These are phyloP conservation scores for Platanthera guangdongensis DNA, from an alignment of 106 monocot species.

Conservation along the genomic window DNA sequence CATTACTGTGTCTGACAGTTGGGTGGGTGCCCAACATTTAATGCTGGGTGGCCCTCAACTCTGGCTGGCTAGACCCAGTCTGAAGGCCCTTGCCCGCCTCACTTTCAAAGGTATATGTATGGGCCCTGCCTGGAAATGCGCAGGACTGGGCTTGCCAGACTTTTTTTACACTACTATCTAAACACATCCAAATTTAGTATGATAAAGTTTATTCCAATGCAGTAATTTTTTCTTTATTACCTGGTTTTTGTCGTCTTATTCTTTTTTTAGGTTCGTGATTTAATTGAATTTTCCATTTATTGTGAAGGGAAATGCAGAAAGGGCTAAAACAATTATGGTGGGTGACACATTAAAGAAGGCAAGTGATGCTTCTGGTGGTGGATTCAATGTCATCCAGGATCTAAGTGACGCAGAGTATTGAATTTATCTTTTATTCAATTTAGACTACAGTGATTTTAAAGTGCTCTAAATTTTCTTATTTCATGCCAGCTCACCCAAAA, in stretches of 20 bases:
- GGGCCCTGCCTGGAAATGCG: no score
- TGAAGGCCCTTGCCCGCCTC: no score
- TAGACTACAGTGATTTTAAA: neutral
- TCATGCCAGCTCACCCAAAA: neutral
- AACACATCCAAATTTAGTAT: neutral
- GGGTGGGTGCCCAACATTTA: no score
- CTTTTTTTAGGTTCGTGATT: neutral
- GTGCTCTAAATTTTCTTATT: conserved; percentile 3
- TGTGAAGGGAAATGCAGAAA: conserved; percentile 87
- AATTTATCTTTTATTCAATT: neutral
- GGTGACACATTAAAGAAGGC: conserved; percentile 80
- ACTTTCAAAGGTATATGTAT: no score
- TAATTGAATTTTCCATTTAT: neutral
- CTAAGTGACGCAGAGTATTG: conserved; percentile 57
- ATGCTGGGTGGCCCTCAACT: no score
- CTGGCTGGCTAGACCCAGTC: no score
- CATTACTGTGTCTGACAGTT: no score
- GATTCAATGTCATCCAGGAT: conserved; percentile 51
- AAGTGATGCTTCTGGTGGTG: conserved; percentile 25
- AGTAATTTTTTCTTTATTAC: neutral
- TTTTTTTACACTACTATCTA: neutral
- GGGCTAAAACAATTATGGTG: conserved; percentile 83
- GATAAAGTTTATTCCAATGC: neutral
- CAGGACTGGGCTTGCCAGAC: no score
- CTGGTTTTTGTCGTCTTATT: neutral